Evolutionary conservation across 2,329 filamentous ascomycete species (phyloP).

Genomic region (Fusarium sp.): DNA sequence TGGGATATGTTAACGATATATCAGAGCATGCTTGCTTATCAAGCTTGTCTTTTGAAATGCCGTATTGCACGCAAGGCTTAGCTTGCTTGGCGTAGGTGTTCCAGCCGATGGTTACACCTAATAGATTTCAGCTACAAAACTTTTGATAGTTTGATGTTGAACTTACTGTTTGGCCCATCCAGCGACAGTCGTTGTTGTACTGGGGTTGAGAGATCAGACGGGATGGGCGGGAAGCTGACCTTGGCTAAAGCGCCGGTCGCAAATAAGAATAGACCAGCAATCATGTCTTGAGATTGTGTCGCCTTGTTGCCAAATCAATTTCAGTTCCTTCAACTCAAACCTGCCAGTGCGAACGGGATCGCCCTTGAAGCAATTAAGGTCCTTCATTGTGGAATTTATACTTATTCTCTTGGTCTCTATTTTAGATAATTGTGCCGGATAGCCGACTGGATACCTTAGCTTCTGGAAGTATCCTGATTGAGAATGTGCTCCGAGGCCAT

Average conservation of each 20-base stretch:
- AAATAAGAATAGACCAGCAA: not conserved
- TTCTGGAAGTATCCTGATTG: not conserved
- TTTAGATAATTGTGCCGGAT: not conserved
- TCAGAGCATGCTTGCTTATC: conserved; percentile 15
- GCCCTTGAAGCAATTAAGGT: not conserved
- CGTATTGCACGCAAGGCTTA: conserved; percentile 15
- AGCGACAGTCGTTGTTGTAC: conserved; percentile 16
- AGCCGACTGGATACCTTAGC: not conserved
- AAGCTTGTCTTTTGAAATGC: not conserved
- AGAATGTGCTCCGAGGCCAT: not conserved
- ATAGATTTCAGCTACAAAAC: rapidly evolving
- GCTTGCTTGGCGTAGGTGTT: conserved; percentile 22
- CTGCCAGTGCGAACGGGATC: not conserved
- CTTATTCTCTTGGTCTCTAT: no score
- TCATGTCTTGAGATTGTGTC: no score
- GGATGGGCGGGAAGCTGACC: conserved; percentile 5
- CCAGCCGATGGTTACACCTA: conserved; percentile 20
- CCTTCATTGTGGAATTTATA: not conserved
- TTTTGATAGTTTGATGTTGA: rapidly evolving
- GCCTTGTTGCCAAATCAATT: not conserved
- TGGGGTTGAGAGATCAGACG: conserved; percentile 15
- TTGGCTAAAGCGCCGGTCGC: not conserved
- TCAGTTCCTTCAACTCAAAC: not conserved
- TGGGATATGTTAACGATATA: conserved; percentile 19
- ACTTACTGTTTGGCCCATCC: conserved; percentile 7